phyloP scores from a whole-genome alignment of 495 filamentous ascomycete genomes.

The Rostrohypoxylon terebratum region DNA sequence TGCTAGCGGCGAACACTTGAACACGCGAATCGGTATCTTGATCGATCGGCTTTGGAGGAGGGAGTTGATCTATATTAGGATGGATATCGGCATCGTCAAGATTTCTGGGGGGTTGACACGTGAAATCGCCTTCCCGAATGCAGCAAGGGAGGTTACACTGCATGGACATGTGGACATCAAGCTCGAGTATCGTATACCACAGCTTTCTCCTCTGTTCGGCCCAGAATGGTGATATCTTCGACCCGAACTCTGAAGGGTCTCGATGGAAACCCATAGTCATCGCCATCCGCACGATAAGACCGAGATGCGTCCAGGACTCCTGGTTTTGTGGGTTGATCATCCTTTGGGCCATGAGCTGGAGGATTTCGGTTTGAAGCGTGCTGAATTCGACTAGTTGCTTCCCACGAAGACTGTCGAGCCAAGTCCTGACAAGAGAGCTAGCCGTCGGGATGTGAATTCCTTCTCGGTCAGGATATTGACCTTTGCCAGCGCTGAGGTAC shows the following conservation, averaged over 20 bases:
- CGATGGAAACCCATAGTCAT: conserved; percentile 59
- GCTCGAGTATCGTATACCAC: conserved; percentile 55
- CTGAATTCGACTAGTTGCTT: conserved; percentile 54
- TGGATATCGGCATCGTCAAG: conserved; percentile 51
- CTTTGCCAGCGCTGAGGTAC: conserved; percentile 48
- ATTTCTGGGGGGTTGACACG: conserved; percentile 52
- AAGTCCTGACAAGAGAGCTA: conserved; percentile 53
- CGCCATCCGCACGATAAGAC: conserved; percentile 55
- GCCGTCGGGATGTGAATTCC: conserved; percentile 56
- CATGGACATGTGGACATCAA: conserved; percentile 54
- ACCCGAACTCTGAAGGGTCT: conserved; percentile 54
- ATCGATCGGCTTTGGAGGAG: conserved; percentile 51
- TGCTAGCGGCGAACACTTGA: conserved; percentile 52
- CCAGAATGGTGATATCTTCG: conserved; percentile 49
- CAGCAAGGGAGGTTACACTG: conserved; percentile 54
- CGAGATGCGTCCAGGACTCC: conserved; percentile 54
- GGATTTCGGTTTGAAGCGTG: conserved; percentile 53
- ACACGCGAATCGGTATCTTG: conserved; percentile 50
- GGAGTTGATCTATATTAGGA: conserved; percentile 47
- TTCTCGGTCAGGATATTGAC: conserved; percentile 47
- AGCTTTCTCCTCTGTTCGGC: conserved; percentile 52
- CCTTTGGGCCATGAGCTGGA: conserved; percentile 52
- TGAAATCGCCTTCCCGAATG: conserved; percentile 53
- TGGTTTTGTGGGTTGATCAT: conserved; percentile 52
- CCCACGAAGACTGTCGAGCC: conserved; percentile 53